Base-by-base conservation (phyloP, 441 rosid genomes). In the Euphorbia schlechtendalii region DNA sequence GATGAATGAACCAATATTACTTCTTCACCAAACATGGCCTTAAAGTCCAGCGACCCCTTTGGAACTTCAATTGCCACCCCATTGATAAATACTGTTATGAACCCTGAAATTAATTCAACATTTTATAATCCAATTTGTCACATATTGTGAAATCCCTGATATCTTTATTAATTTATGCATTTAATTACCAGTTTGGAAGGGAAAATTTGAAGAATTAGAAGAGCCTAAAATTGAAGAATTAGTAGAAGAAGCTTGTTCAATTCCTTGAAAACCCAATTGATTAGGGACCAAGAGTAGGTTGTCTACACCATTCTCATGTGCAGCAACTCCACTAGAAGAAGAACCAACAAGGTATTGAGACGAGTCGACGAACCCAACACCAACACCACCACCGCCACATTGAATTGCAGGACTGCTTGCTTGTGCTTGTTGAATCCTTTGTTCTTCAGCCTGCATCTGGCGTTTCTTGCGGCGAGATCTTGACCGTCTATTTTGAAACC, bases 401-500 rank as follows among this genome's bases (percentile, higher is more conserved):
- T 80, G 86, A 74, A 79, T 76, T 77, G 79, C 78, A 66, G 80
- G 80, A 41, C 56, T 65, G 11, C 67, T 55, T 20, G 74, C 59
- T 59, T 61, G 70, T 32, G 72, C 69, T 46, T 74, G 82, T 2
- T 61, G 73, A 45, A 64, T 74, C 32, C 68, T 69, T 56, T 74
- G 82, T 54, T 72, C 81, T 20, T 73, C 80, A 0, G 77, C 97
- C 72, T 86, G 94, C 70, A 93, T 74, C 82, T 90, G 96, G n/a
- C 98, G 78, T 73, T 93, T 97, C 25, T 96, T 86, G 77, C 96
- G 84, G 68, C 97, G 98, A 63, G 97, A 88, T 78, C 98, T 82
- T 25, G 98, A 90, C n/a, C 98, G 78, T 54, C 98, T 68, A 76
- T 93, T 93, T 78, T 93, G 98, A 80, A 93, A 93, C 98, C 98